Percentiles rank a stretch among this genome's conserved stretches.
These are phyloP conservation scores for Ophiostoma perfectum DNA, from an alignment of 2,329 filamentous ascomycete genomes.

Conservation along the genomic window DNA sequence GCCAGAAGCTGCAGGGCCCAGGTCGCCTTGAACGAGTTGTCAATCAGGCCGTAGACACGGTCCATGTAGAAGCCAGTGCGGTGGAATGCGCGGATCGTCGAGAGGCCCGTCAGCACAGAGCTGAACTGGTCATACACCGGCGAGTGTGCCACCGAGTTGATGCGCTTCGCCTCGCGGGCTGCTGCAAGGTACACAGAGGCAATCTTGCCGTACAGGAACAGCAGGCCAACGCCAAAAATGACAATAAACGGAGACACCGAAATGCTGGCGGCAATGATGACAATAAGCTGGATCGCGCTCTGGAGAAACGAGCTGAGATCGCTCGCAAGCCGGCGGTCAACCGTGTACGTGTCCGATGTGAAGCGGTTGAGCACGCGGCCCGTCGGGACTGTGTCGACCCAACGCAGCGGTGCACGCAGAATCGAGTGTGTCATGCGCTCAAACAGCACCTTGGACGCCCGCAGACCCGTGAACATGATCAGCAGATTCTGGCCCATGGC, in stretches of 20 bases:
- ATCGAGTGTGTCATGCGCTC: slow-evolving; percentile 35
- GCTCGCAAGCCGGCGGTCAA: slow-evolving; percentile 35
- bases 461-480: slow-evolving; percentile 32
- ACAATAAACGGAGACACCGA: slow-evolving; percentile 36
- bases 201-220: slow-evolving; percentile 34
- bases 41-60: slow-evolving; percentile 34
- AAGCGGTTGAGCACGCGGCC: slow-evolving; percentile 43
- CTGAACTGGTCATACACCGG: slow-evolving; percentile 42
- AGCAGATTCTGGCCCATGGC: slow-evolving; percentile 29
- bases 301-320: slow-evolving; percentile 32
- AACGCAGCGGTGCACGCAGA: slow-evolving; percentile 38
- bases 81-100: slow-evolving; percentile 40
- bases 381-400: slow-evolving; percentile 38
- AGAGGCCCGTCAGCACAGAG: slow-evolving; percentile 38
- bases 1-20: slow-evolving; percentile 34
- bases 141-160: slow-evolving; percentile 39
- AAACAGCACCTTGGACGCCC: slow-evolving; percentile 33
- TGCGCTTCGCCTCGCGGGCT: slow-evolving; percentile 39
- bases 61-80: slow-evolving; percentile 36
- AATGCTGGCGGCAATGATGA: slow-evolving; percentile 36
- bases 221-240: slow-evolving; percentile 35
- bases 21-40: slow-evolving; percentile 32
- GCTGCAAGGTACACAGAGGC: slow-evolving; percentile 36
- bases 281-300: slow-evolving; percentile 32
- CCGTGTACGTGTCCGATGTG: slow-evolving; percentile 36